Evolutionary conservation across 1,139 yeast genomes (phyloP), one percentile per base, ranked within the genome.

Genomic region (Suhomyces kunorum): DNA sequence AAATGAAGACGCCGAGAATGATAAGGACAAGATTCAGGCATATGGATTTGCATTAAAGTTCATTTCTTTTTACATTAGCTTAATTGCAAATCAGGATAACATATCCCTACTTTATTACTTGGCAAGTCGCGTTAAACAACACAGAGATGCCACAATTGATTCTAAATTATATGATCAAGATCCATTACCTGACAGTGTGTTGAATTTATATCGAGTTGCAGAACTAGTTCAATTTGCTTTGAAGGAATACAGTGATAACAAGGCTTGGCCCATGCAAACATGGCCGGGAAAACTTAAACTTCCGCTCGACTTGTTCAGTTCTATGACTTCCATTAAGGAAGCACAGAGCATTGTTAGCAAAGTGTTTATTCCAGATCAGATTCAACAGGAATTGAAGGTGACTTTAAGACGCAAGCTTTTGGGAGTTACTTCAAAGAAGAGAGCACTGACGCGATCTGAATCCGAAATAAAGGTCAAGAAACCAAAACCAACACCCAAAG

Each of bases 231-330:
- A 87, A 58, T 62, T 83, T 45, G 66, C 80, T 5, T 69, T 89
- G 32, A 76, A 81, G 42, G 80, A 76, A 42, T 64, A 77, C 28
- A 79, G 84, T 35, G 83, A 78, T 30, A 55, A 60, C 13, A 79
- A 74, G 52, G 72, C 71, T 36, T 87, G 96, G 95, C 76, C 77
- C 16, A 68, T 86, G 45, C 78, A 81, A 23, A 80, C 90, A 0
- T 89, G 92, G 81, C 95, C 96, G 0, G 94, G 92, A 1, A 84
- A 82, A 50, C 60, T 85, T 20, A 77, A 77, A 25, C 61, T 88
- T 19, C 83, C 94, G 0, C 62, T 71, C 9, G 95, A 87, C 53
- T 61, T 85, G 8, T 87, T 73, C 59, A 65, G 71, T 9, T 80
- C 86, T 1, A 81, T 83, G 73, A 57, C 65, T 2, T 61, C 69